Percentiles rank a stretch among this genome's conserved stretches.
Conservation (phyloP, 331 rosid species). For the Phaseolus coccineus region DNA sequence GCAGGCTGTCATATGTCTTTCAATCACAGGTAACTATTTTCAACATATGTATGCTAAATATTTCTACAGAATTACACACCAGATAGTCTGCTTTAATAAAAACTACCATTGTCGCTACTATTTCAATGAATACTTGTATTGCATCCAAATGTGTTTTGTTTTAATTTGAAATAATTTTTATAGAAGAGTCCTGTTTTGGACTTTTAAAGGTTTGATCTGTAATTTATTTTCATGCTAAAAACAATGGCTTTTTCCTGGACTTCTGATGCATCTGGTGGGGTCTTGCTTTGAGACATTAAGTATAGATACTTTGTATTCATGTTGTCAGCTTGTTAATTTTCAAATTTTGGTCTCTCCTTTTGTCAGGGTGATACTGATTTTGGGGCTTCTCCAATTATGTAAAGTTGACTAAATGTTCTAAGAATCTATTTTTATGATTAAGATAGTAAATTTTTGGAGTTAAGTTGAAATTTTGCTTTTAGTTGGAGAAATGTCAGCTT, state of each 20-base stretch:
- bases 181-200: not conserved
- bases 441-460: not conserved
- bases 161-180: not conserved
- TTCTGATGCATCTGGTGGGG: slow-evolving; percentile 1
- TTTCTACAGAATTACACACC: slow-evolving; percentile 1
- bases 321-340: not conserved
- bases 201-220: not conserved
- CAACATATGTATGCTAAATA: slow-evolving; percentile 30
- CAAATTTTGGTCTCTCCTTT: not conserved
- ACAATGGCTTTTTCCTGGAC: not conserved
- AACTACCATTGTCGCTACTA: slow-evolving; percentile 2
- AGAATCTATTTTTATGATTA: not conserved
- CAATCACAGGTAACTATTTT: slow-evolving; percentile 65
- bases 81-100: slow-evolving; percentile 18
- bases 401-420: not conserved
- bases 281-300: slow-evolving; percentile 3
- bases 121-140: slow-evolving; percentile 32
- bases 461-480: not conserved
- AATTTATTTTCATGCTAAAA: not conserved
- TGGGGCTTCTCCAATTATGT: slow-evolving; percentile 29
- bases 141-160: not conserved
- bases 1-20: slow-evolving; percentile 70
- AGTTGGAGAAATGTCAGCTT: slow-evolving; percentile 24
- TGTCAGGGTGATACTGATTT: slow-evolving; percentile 5
- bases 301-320: not conserved